These are phyloP conservation scores for Agaricus bisporus DNA, from an alignment of 768 basidiomycete species.

Conservation along the genomic window DNA sequence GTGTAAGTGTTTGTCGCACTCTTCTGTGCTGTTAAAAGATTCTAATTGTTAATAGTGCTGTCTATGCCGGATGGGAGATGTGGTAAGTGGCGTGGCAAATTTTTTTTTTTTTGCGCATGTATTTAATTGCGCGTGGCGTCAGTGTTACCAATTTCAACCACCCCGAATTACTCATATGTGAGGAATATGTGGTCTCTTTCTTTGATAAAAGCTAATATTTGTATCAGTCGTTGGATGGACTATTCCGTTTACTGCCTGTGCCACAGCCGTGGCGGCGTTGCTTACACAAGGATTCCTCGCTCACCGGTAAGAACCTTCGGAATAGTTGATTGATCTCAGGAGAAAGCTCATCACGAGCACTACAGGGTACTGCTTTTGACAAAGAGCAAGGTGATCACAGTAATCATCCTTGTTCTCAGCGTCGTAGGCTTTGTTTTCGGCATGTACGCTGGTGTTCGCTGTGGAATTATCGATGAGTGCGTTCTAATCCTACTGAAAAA, in stretches of 20 bases:
- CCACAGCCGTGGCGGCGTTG: slow-evolving; percentile 36
- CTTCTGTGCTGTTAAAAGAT: not conserved
- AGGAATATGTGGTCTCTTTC: not conserved
- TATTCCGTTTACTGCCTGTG: slow-evolving; percentile 39
- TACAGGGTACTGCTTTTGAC: slow-evolving; percentile 16
- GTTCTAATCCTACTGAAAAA: slow-evolving; percentile 6
- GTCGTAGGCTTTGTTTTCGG: slow-evolving; percentile 32
- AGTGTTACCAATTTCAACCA: slow-evolving; percentile 30
- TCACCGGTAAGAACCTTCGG: slow-evolving; percentile 22
- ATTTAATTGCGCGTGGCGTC: not conserved
- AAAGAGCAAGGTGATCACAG: slow-evolving; percentile 21
- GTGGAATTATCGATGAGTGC: slow-evolving; percentile 31
- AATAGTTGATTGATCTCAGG: not conserved
- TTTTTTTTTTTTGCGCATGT: no score
- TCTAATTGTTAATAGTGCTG: slow-evolving; percentile 13
- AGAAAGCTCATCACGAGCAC: slow-evolving; percentile 11
- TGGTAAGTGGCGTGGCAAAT: slow-evolving; percentile 12
- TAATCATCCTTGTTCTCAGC: slow-evolving; percentile 1
- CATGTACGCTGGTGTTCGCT: slow-evolving; percentile 29
- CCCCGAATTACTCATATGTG: slow-evolving; percentile 23
- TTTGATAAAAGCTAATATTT: not conserved
- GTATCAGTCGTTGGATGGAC: slow-evolving; percentile 35
- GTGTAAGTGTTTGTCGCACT: slow-evolving; percentile 18
- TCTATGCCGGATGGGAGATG: slow-evolving; percentile 23
- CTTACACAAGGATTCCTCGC: slow-evolving; percentile 42